These are phyloP conservation scores for Alternaria sp. DNA, from an alignment of 2,329 filamentous ascomycete species.

Conservation along the genomic window DNA sequence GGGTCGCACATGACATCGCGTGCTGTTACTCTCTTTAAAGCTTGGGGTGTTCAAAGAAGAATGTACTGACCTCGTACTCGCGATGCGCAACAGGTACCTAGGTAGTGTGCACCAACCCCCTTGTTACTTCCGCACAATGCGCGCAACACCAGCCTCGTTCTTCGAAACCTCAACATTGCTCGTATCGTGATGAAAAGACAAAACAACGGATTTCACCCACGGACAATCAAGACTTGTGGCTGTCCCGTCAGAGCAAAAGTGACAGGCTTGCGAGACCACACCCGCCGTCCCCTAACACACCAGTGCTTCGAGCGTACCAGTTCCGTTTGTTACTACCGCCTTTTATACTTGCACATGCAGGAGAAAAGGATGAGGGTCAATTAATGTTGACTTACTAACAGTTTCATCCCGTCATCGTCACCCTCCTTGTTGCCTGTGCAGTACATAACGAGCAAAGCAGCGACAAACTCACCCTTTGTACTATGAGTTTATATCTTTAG, in stretches of 20 bases:
- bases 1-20: not conserved
- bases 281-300: not conserved
- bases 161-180: not conserved
- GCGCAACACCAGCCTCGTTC: not conserved
- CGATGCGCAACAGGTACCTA: not conserved
- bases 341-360: not conserved
- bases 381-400: not conserved
- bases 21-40: not conserved
- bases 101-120: not conserved
- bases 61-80: not conserved
- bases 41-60: not conserved
- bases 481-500: not conserved
- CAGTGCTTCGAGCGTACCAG: not conserved
- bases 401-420: not conserved
- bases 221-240: not conserved
- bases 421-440: not conserved
- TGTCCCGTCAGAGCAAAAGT: too few species aligned
- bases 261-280: not conserved
- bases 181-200: not conserved
- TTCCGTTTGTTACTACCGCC: not conserved
- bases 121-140: not conserved
- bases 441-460: not conserved
- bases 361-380: fast-evolving
- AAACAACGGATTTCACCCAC: fast-evolving
- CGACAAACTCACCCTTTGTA: not conserved